These are phyloP conservation scores for Linanthus parryae DNA, from an alignment of 148 eudicot genomes.

Conservation along the genomic window DNA sequence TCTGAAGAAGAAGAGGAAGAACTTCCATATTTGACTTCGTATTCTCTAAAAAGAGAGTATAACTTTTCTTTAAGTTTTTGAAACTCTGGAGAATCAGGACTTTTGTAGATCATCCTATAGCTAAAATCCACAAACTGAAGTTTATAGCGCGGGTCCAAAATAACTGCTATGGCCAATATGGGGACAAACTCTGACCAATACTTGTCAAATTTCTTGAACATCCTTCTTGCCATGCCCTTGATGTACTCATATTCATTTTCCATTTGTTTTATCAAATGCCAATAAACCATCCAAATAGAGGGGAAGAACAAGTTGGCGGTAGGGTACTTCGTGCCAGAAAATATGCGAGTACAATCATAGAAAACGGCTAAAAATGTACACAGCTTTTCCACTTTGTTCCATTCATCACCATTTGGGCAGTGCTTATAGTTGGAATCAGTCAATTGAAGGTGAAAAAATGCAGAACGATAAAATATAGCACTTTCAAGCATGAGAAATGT, in stretches of 20 bases:
- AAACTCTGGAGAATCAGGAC: not conserved
- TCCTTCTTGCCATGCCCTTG: not conserved
- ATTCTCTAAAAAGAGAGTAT: not conserved
- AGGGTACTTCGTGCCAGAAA: not conserved
- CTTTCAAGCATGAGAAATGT: not conserved
- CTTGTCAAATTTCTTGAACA: not conserved
- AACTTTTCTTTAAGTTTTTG: not conserved
- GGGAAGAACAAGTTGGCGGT: conserved; percentile 1
- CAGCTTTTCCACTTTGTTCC: no score
- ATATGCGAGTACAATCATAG: not conserved
- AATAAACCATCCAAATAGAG: not conserved
- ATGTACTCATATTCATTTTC: not conserved
- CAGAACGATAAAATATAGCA: not conserved
- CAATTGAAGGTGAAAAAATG: no score
- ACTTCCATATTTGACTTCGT: not conserved
- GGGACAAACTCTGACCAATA: not conserved
- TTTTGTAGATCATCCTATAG: not conserved
- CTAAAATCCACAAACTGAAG: not conserved
- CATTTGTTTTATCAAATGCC: not conserved
- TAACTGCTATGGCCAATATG: not conserved
- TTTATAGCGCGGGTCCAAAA: not conserved
- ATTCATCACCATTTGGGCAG: no score
- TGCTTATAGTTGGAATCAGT: no score
- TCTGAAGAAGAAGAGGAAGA: not conserved
- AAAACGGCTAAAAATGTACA: no score